Conservation (phyloP, 2,329 filamentous ascomycete species). For the Pseudocercospora fijiensis region DNA sequence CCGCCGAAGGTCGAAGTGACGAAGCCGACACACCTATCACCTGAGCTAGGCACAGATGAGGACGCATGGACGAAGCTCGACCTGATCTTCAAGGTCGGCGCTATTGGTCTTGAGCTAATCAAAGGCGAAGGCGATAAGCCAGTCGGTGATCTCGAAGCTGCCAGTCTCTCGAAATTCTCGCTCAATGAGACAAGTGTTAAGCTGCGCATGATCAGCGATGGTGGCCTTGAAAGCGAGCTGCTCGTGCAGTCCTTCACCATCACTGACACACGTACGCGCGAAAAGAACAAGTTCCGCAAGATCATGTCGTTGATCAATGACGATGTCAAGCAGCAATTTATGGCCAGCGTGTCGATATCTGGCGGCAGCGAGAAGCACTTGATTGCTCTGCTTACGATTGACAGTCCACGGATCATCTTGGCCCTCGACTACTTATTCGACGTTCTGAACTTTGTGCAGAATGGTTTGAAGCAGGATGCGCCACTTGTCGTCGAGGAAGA, state of each 20-base stretch:
- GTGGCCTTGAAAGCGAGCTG: constrained; percentile 87
- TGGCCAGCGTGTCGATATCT: constrained; percentile 93
- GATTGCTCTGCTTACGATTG: constrained; percentile 88
- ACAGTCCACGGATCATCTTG: constrained; percentile 92
- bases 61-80: constrained; percentile 91
- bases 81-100: constrained; percentile 83
- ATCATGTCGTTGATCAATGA: constrained; percentile 98
- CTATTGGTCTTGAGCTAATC: constrained; percentile 83
- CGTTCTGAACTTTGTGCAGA: constrained; percentile 76
- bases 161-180: constrained; percentile 90
- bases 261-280: constrained; percentile 80
- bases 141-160: constrained; percentile 71
- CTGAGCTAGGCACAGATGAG: constrained; percentile 67
- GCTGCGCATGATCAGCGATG: constrained; percentile 87
- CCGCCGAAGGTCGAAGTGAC: constrained; percentile 19
- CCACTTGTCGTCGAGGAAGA: constrained; percentile 63
- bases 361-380: constrained; percentile 77
- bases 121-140: constrained; percentile 72
- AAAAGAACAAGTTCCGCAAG: constrained; percentile 93
- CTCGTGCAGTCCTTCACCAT: constrained; percentile 94
- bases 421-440: constrained; percentile 94
- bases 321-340: constrained; percentile 89
- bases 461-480: constrained; percentile 59
- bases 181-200: constrained; percentile 91
- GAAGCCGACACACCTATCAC: constrained; percentile 43